Conservation (phyloP, 2,329 filamentous ascomycete genomes). For the Epichloe scottii region DNA sequence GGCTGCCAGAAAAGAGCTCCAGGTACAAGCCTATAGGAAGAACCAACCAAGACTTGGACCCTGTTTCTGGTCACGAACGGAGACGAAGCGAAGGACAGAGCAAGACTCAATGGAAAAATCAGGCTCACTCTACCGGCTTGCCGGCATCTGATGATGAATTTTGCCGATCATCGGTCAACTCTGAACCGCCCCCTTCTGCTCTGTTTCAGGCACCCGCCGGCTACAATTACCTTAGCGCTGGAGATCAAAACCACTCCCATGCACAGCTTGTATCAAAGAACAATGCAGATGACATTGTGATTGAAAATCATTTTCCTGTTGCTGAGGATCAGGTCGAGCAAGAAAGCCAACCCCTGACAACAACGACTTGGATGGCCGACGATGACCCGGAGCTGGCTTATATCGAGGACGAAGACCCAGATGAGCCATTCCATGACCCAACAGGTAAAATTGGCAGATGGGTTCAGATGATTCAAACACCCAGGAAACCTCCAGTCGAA, state of each 20-base stretch:
- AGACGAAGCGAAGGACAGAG: neutral
- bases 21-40: neutral
- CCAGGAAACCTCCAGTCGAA: neutral
- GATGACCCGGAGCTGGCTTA: neutral
- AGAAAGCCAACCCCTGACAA: neutral
- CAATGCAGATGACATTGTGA: neutral
- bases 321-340: neutral
- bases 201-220: neutral
- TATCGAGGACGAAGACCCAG: neutral
- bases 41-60: neutral
- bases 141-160: neutral
- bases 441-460: neutral
- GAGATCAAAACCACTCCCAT: neutral
- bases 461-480: slow-evolving; percentile 1
- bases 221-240: neutral
- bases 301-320: neutral
- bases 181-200: neutral
- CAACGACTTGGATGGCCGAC: neutral
- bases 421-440: neutral
- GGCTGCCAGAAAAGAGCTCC: neutral
- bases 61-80: neutral
- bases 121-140: neutral
- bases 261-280: neutral
- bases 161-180: neutral
- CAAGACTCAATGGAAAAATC: neutral